Conservation (phyloP, 768 basidiomycete species). For the Agaricus blazei region DNA sequence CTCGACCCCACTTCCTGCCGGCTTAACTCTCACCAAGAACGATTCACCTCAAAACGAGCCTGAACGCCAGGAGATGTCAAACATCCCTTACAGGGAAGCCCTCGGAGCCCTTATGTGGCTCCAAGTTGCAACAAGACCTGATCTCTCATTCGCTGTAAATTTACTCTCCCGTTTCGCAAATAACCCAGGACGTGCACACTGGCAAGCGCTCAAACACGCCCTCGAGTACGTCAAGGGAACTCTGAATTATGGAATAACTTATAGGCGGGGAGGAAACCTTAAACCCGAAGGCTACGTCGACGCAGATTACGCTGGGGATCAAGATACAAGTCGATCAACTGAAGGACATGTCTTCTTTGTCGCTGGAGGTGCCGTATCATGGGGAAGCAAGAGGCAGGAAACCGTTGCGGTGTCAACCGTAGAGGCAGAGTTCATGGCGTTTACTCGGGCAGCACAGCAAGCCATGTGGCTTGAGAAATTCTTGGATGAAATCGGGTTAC, state of each 20-base stretch:
- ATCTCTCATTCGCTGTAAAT: constrained; percentile 35
- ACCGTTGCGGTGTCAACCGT: constrained; percentile 15
- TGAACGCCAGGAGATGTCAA: not conserved
- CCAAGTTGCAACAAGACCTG: constrained; percentile 16
- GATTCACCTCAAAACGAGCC: not conserved
- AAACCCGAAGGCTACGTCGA: constrained; percentile 11
- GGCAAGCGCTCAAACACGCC: constrained; percentile 3
- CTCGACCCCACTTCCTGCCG: constrained; percentile 9
- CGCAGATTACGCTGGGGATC: constrained; percentile 16
- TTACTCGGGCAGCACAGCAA: not conserved
- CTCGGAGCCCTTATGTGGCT: constrained; percentile 22
- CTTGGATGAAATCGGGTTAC: constrained; percentile 1
- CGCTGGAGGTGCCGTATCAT: constrained; percentile 21
- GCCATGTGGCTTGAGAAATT: constrained; percentile 6
- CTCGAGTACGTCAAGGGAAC: not conserved
- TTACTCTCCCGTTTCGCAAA: constrained; percentile 13
- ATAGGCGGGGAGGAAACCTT: not conserved
- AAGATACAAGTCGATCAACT: constrained; percentile 17
- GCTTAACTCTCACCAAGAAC: not conserved
- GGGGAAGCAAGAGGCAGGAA: constrained; percentile 22
- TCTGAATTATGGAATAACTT: not conserved
- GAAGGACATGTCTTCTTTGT: constrained; percentile 22
- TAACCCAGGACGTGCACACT: constrained; percentile 12
- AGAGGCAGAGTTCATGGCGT: constrained; percentile 16
- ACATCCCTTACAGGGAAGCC: constrained; percentile 9